Base-by-base conservation (phyloP, 768 basidiomycete species). In the Mrakia gelida region DNA sequence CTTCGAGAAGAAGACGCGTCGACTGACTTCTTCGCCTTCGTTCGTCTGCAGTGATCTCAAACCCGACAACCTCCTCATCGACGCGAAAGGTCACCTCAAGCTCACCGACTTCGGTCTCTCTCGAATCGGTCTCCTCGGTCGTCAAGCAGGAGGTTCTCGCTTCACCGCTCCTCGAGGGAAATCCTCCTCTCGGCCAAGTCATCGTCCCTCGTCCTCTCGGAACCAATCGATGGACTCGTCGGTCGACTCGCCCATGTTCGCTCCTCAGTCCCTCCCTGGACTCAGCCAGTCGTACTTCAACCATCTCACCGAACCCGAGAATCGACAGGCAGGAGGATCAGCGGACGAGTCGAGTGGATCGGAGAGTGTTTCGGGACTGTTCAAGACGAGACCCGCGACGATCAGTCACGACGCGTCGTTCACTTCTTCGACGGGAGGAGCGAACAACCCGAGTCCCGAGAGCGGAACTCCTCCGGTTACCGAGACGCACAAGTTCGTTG, bases 71-170 rank as follows among this genome's bases (percentile, higher is more conserved):
- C 86, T 99, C 59, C 91, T 99, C 56, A 98, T 99, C 81, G 96
- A 99, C 85, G 89, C 93, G 71, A 91, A 95, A 81, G 97, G 97
- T 26, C 97, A 99, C 84, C 87, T 99, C 82, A 98, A 98, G 85
- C 89, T 99, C 52, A 99, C 97, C 34, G 97, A 99, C 85, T 99
- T 99, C 83, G 97, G 97, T 75, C 86, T 99, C 23, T 97, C 95
- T 79, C 89, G 94, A 82, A 98, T 98, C 82, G 97, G 97, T 90
- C 88, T 99, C n/a, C 87, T 99, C 43, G 95, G 96, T 71, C 93
- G 97, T 81, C 97, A 99, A 84, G 95, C 84, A 28, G 84, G 84
- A 7, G 84, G 84, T 32, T 82, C 84, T 18, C 79, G 84, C 70
- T 84, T 84, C 5, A 80, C 82, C 18, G 82, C 80, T 52, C 81